phyloP scores from a whole-genome alignment of 2,329 filamentous ascomycete genomes.

The Penicillium sp. region DNA sequence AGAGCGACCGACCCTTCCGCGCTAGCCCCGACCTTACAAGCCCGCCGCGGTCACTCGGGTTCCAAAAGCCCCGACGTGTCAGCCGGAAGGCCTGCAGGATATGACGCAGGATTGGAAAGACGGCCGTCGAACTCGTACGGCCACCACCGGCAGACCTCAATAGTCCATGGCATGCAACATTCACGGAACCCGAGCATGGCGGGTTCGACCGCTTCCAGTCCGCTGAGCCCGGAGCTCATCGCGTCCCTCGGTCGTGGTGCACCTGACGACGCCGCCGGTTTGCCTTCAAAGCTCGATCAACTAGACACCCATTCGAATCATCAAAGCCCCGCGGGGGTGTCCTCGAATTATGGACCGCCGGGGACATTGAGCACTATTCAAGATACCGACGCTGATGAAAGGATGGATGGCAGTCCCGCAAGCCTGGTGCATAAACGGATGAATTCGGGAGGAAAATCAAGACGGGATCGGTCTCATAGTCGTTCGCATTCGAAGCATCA shows the following conservation, averaged over 20 bases:
- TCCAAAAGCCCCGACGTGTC: constrained; percentile 45
- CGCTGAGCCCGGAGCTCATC: constrained; percentile 84
- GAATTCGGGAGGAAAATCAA: constrained; percentile 65
- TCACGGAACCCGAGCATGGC: constrained; percentile 77
- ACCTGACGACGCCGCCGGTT: constrained; percentile 44
- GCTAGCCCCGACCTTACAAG: constrained; percentile 37
- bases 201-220: constrained; percentile 70
- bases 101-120: constrained; percentile 42
- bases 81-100: constrained; percentile 34
- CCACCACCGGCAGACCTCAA: constrained; percentile 94
- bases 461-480: constrained; percentile 71
- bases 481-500: constrained; percentile 72
- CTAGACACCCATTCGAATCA: constrained; percentile 30
- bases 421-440: constrained; percentile 37
- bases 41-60: constrained; percentile 41
- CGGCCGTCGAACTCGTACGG: constrained; percentile 62
- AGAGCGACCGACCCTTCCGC: constrained; percentile 38
- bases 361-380: constrained; percentile 38
- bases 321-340: constrained; percentile 43
- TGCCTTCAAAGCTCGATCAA: constrained; percentile 33
- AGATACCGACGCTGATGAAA: constrained; percentile 36
- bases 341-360: constrained; percentile 24
- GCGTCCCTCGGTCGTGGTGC: constrained; percentile 63
- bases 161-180: constrained; percentile 93
- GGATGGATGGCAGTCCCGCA: constrained; percentile 24